Evolutionary conservation across 495 filamentous ascomycete genomes (phyloP), one percentile per base, ranked within the genome.

Genomic region (Hypoxylon crocopeplum): DNA sequence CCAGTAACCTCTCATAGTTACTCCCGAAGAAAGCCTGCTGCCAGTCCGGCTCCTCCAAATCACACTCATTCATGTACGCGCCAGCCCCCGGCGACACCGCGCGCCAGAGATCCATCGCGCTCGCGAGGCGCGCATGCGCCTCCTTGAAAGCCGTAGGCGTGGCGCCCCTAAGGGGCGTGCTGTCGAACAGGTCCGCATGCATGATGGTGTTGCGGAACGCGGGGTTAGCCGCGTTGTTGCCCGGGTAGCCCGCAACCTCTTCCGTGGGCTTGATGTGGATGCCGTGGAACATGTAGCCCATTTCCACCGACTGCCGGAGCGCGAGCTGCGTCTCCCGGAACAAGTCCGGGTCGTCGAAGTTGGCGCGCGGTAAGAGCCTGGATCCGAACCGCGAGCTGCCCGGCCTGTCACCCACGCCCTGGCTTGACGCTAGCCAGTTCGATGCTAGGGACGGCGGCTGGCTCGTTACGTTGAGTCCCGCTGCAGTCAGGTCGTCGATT

Each of bases 11-110:
- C 2, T 57, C 54, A 48, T 84, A 85, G 17, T 78, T 77, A 1
- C 7, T 50, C 3, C 76, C 87, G 38, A 80, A 90, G 70, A 87
- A 90, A 0, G 82, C 77, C 61, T 79, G 73, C 44, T 86, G 81
- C 72, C 83, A 89, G 42, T 85, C 66, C 0, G 86, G 85, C 68
- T 89, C 85, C 41, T 80, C 72, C n/a, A 82, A 69, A 66, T 88
- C 82, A 20, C 68, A 76, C 69, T 86, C 81, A 37, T 76, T 80
- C 0, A 75, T 21, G 29, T 84, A 84, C 0, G 70, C 77, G 0
- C 79, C 81, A 0, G 72, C 71, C 0, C 72, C 75, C 1, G 72
- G 72, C 1, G 72, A 69, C 7, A 76, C 62, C 16, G 48, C 66
- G 22, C 67, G 59, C 55, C 64, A 62, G 24, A 48, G 24, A 11